Conservation (phyloP, 805 yeast species). For the Komagataella kurtzmanii region DNA sequence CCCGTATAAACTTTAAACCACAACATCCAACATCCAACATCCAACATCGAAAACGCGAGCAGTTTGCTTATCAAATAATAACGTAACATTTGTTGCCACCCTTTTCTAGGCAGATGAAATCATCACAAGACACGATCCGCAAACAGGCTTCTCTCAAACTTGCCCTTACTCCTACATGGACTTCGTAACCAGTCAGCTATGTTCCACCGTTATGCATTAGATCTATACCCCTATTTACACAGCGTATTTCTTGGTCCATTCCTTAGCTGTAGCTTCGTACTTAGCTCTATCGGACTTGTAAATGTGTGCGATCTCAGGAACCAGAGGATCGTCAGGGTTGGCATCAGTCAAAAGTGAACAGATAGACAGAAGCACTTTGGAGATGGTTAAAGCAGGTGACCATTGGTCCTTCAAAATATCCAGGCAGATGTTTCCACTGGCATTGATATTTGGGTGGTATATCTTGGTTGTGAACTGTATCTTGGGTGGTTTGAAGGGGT, state of each 20-base stretch:
- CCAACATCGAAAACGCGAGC: not conserved
- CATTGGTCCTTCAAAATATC: slow-evolving; percentile 96
- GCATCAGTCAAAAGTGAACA: slow-evolving; percentile 96
- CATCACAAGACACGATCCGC: not conserved
- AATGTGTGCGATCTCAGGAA: slow-evolving; percentile 94
- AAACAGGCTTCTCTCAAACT: not conserved
- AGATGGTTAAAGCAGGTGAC: slow-evolving; percentile 96
- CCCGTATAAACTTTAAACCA: not conserved
- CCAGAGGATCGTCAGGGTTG: slow-evolving; percentile 97
- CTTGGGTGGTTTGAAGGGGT: slow-evolving; percentile 98
- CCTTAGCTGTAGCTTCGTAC: slow-evolving; percentile 94
- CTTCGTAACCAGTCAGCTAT: not conserved
- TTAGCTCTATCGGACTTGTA: slow-evolving; percentile 89
- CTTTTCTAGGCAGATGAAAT: not conserved
- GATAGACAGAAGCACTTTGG: slow-evolving; percentile 87
- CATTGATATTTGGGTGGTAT: slow-evolving; percentile 94
- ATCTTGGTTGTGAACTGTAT: slow-evolving; percentile 86
- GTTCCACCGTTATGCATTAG: not conserved
- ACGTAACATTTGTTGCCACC: not conserved
- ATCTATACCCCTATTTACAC: slow-evolving; percentile 28
- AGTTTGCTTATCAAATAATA: not conserved
- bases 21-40: not conserved
- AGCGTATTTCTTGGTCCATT: slow-evolving; percentile 98
- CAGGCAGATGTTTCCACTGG: slow-evolving; percentile 90
- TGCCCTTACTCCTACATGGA: not conserved